Percentiles rank a stretch among this genome's conserved stretches.
phyloP scores from a whole-genome alignment of 2,329 filamentous ascomycete genomes.

The Amylocarpus encephaloides region DNA sequence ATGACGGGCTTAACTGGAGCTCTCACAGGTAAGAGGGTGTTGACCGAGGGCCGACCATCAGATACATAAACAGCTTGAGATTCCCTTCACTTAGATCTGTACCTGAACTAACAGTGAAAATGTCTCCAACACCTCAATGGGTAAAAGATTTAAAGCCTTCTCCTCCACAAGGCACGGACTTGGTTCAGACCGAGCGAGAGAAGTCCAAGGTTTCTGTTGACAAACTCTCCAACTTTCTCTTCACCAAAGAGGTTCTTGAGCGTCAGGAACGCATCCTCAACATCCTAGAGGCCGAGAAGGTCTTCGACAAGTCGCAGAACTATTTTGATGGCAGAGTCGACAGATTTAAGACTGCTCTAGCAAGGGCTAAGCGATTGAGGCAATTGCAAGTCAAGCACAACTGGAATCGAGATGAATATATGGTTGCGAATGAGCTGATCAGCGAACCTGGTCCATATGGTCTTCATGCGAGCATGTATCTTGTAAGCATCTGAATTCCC shows the following conservation, averaged over 20 bases:
- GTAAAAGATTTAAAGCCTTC: conserved; percentile 61
- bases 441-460: conserved; percentile 69
- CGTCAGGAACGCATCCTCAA: conserved; percentile 54
- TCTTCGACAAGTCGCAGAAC: conserved; percentile 74
- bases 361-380: conserved; percentile 62
- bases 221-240: conserved; percentile 61
- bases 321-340: conserved; percentile 67
- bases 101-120: conserved; percentile 13
- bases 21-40: not conserved
- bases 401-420: conserved; percentile 60
- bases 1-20: not conserved
- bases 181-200: conserved; percentile 62
- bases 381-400: conserved; percentile 60
- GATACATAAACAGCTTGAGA: not conserved
- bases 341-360: conserved; percentile 62
- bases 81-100: not conserved
- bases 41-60: not conserved
- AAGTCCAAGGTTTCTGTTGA: conserved; percentile 62
- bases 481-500: conserved; percentile 37
- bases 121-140: conserved; percentile 43
- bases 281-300: conserved; percentile 59
- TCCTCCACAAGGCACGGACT: conserved; percentile 60
- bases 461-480: conserved; percentile 64
- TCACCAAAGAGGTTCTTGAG: conserved; percentile 58
- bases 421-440: conserved; percentile 60